These are phyloP conservation scores for Triadica sebifera DNA, from an alignment of 345 rosid species.

Conservation along the genomic window DNA sequence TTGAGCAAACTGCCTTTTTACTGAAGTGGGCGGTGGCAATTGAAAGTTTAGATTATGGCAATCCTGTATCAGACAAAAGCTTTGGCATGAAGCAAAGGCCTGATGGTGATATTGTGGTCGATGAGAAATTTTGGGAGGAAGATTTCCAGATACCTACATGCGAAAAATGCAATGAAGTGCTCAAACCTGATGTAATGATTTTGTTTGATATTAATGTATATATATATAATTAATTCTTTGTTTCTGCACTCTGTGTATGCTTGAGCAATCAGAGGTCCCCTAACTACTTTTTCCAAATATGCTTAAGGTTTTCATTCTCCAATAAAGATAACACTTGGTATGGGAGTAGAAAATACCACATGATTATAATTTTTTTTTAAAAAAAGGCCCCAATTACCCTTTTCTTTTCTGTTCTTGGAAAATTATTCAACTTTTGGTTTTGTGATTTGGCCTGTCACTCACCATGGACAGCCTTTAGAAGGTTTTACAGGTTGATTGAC, in stretches of 20 bases:
- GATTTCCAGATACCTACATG: conserved; percentile 79
- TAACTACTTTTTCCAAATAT: neutral
- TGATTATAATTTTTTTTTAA: neutral
- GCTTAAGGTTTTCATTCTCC: neutral
- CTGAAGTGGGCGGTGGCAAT: conserved; percentile 91
- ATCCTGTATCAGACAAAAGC: conserved; percentile 79
- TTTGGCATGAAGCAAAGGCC: conserved; percentile 99
- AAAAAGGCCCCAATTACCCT: no score
- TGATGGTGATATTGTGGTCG: conserved; percentile 92
- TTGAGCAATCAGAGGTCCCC: neutral
- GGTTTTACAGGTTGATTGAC: neutral
- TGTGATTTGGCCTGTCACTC: neutral
- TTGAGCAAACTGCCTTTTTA: neutral
- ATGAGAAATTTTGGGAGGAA: conserved; percentile 95
- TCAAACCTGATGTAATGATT: conserved; percentile 76
- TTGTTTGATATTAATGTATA: neutral
- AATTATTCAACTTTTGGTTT: neutral
- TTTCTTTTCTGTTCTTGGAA: no score
- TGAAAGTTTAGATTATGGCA: conserved; percentile 72
- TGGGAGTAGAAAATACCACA: neutral
- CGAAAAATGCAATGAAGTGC: conserved; percentile 66
- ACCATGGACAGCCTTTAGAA: neutral
- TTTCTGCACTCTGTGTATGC: neutral
- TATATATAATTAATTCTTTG: neutral
- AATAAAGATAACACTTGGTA: neutral